phyloP scores from a whole-genome alignment of 1,284 basidiomycete genomes.

The Ganoderma lingzhi region DNA sequence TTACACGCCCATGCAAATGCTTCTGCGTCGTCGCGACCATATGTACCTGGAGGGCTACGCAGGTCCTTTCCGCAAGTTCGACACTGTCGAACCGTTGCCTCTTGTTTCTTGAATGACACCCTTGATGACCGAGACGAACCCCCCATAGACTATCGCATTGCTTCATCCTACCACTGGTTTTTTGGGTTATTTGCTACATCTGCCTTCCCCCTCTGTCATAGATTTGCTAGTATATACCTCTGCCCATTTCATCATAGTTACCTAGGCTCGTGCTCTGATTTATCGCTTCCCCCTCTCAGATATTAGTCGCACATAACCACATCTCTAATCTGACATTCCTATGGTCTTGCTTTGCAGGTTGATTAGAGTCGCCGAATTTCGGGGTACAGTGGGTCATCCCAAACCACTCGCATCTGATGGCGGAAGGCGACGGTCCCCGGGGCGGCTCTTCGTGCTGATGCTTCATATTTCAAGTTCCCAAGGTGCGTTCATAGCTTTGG shows the following conservation, averaged over 20 bases:
- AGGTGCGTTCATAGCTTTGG: not conserved
- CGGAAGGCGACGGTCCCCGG: not conserved
- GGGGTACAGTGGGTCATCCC: not conserved
- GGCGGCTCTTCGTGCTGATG: not conserved
- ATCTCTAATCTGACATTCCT: not conserved
- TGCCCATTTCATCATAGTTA: not conserved
- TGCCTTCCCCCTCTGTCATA: not conserved
- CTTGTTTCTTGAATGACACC: constrained; percentile 14
- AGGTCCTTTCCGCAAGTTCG: constrained; percentile 40
- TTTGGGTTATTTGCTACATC: constrained; percentile 3
- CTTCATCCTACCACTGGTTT: not conserved
- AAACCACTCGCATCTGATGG: not conserved
- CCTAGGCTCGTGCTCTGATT: not conserved
- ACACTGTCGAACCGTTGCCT: constrained; percentile 21
- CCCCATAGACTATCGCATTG: constrained; percentile 4
- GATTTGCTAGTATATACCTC: not conserved
- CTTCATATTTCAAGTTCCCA: not conserved
- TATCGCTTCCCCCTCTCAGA: not conserved
- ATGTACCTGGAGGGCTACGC: constrained; percentile 38
- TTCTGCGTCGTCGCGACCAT: constrained; percentile 30
- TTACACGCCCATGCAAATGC: constrained; percentile 58
- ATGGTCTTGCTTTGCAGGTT: not conserved
- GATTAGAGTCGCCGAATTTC: not conserved
- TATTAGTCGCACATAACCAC: not conserved
- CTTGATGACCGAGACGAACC: not conserved